Base-by-base conservation (phyloP, 2,329 filamentous ascomycete genomes). In the Neurospora crassa region DNA sequence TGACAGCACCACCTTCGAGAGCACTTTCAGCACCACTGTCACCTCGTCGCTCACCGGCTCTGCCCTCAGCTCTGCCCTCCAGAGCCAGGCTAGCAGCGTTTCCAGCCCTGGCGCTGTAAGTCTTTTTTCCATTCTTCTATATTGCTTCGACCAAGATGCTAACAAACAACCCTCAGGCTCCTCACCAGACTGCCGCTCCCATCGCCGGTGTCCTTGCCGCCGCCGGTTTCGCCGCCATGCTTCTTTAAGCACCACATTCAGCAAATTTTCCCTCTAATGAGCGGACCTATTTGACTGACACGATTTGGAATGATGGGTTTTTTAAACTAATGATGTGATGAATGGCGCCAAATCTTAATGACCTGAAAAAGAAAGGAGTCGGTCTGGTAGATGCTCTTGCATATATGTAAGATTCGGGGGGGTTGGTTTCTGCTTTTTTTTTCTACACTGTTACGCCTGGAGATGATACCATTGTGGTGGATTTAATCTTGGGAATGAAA, bases 181-280 rank as follows among this genome's bases (percentile, higher is more conserved):
- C 83, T 59, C 80, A 83, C 71, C 79, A 79, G 76, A 85, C 84
- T 68, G 83, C 81, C 71, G 84, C 81, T 45, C 83, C 84, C 29
- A 75, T 75, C 53, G 77, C 78, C 40, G 85, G 84, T 71, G 74
- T 86, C 68, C 73, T 87, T 53, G 85, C 84, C 69, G 85, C 83
- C 29, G 84, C 83, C 24, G 85, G 85, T 76, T 72, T 87, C 67
- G 84, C 83, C 53, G 83, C 81, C 73, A 76, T 85, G 72, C 78
- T 87, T 72, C 81, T 87, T 72, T 87, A 84, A 83, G 53, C 53
- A 6, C 29, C 34, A 18, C 14, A 10, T 59, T 59, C 47, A 18
- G 1, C 29, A 11, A 63, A 34, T 2, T 59, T 34, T n/a, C 12
- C 16, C 34, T 18, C 5, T 63, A 3, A 11, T 37, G 29, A 37